These are phyloP conservation scores for Claviceps sp. DNA, from an alignment of 2,329 filamentous ascomycete genomes.

Conservation along the genomic window DNA sequence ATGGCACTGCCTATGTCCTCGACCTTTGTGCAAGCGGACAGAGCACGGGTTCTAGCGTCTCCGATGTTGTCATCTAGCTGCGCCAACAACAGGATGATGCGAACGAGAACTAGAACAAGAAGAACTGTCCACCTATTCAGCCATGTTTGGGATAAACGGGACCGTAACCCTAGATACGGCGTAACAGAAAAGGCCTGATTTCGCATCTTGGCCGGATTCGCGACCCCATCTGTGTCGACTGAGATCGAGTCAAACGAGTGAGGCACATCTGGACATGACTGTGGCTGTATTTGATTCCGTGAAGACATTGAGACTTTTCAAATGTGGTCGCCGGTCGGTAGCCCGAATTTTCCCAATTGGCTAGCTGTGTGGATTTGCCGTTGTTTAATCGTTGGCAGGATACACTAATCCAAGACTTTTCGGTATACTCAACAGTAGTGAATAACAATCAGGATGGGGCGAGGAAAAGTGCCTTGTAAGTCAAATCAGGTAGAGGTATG, in stretches of 20 bases:
- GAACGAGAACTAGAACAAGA: constrained; percentile 69
- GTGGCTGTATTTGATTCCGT: neutral
- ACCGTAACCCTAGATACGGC: constrained; percentile 80
- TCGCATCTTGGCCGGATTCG: constrained; percentile 1
- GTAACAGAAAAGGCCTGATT: constrained; percentile 45
- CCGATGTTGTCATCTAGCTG: constrained; percentile 61
- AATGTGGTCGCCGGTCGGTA: neutral
- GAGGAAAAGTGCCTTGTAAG: neutral
- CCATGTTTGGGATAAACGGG: constrained; percentile 90
- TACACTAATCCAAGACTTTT: no score
- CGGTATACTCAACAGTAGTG: no score
- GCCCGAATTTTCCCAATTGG: neutral
- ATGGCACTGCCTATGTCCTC: constrained; percentile 88
- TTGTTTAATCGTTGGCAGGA: no score
- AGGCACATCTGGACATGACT: constrained; percentile 1
- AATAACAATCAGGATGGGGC: no score
- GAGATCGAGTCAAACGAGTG: constrained; percentile 19
- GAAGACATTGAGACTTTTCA: neutral
- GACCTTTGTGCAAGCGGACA: constrained; percentile 81
- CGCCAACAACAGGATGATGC: constrained; percentile 63
- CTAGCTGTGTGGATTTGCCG: no score
- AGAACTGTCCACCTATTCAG: constrained; percentile 95
- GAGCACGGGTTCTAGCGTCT: constrained; percentile 65
- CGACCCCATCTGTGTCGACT: constrained; percentile 19
- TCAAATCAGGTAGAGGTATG: neutral